A percentile compares a stretch with the other conserved stretches of the same genome.
Conservation (phyloP, 192 early-diverging fungal genomes). For the Ambispora gerdemannii region DNA sequence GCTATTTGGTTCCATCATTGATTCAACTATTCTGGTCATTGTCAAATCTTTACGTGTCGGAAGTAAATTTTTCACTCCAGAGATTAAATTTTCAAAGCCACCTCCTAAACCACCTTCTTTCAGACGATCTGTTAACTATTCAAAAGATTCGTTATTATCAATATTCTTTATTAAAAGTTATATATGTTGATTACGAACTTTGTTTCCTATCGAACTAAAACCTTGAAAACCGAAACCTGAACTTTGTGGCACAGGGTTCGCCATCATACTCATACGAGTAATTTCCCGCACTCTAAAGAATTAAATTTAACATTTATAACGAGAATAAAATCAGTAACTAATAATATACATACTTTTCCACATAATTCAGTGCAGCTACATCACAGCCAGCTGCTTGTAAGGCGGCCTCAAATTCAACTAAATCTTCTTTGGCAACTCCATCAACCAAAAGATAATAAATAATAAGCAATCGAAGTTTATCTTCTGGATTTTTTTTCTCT, state of each 20-base stretch:
- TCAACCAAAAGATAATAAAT: constrained; percentile 81
- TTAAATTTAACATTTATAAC: background rate
- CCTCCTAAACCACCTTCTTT: constrained; percentile 66
- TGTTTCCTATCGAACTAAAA: constrained; percentile 70
- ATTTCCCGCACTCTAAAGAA: constrained; percentile 51
- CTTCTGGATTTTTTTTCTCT: constrained; percentile 74
- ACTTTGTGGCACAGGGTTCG: constrained; percentile 41
- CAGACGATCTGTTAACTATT: constrained; percentile 65
- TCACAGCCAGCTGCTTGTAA: constrained; percentile 72
- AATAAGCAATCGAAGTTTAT: constrained; percentile 89
- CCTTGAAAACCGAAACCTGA: constrained; percentile 52
- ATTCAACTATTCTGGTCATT: constrained; percentile 78
- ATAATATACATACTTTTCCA: constrained; percentile 64
- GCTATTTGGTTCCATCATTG: constrained; percentile 73
- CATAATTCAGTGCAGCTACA: constrained; percentile 72
- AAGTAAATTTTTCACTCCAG: constrained; percentile 93
- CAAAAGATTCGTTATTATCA: constrained; percentile 38
- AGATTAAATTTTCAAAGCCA: constrained; percentile 69
- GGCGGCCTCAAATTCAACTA: constrained; percentile 80
- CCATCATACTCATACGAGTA: constrained; percentile 59
- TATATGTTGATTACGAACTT: constrained; percentile 42
- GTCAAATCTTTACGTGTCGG: constrained; percentile 88
- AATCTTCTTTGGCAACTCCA: constrained; percentile 75
- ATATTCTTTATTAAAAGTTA: constrained; percentile 62
- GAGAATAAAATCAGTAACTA: constrained; percentile 8